Base-by-base conservation (phyloP, 345 rosid genomes). In the Melaleuca quinquenervia region DNA sequence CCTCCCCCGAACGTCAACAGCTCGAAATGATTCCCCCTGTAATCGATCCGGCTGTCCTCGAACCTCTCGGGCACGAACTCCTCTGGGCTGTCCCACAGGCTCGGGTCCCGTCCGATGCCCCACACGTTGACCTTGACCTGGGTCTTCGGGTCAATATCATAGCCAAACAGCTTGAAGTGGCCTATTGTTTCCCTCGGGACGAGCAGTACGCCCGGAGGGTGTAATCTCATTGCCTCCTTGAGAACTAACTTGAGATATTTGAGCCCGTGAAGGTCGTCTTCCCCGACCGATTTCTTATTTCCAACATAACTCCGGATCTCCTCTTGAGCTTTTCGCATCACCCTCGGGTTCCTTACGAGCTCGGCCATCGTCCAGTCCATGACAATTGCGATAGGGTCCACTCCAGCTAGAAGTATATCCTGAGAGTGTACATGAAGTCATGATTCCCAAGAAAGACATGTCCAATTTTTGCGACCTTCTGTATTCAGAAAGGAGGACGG, bases 191-290 rank as follows among this genome's bases (percentile, higher is more conserved):
- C 92, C 84, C 94, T 90, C 29, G 94, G 92, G 36, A 92, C 2
- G 4, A 91, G 84, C 11, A 92, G 87, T 3, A 92, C 91, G 10
- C 82, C 88, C 32, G 94, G 90, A 70, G 94, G 93, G 64, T 94
- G 94, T 88, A 93, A 48, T 84, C 94, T 89, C 54, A 91, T 55
- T 50, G 92, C 90, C 90, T 92, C 96, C 86, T 92, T 91, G 32
- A 91, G 58, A 2, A 91, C 90, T 91, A 91, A 48, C 85, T 89
- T 90, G 12, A 93, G 86, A 86, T 93, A 93, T 14, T 85, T 51
- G 21, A 93, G 90, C 62, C 89, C 49, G 78, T 91, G 88, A 3
- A 87, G 48, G 51, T 87, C 91, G 2, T 50, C 91, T 86, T 91
- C 91, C 10, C 53, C 62, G 18, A 93, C 90, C 45, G 41, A 41